Conservation (phyloP, 176 grass and related monocot species). For the Musa beccarii region DNA sequence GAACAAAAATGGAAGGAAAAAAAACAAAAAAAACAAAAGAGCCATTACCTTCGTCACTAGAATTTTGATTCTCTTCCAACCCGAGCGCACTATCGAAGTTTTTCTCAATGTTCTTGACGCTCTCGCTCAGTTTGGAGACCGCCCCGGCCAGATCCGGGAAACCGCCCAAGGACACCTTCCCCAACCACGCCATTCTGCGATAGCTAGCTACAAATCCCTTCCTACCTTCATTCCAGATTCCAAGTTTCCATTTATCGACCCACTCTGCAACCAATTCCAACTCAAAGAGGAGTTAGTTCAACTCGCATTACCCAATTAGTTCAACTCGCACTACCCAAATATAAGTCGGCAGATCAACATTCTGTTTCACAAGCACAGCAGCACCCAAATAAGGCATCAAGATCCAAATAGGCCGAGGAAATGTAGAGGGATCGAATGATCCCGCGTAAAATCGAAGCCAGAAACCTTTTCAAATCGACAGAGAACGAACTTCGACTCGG, state of each 20-base stretch:
- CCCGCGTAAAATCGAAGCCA: too few species aligned
- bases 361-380: too few species aligned
- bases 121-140: constrained; percentile 93
- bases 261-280: not conserved
- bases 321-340: too few species aligned
- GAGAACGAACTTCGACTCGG: too few species aligned
- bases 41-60: constrained; percentile 46
- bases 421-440: too few species aligned
- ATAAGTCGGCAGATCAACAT: too few species aligned
- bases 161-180: constrained; percentile 68
- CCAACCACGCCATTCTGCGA: constrained; percentile 71
- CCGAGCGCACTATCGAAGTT: constrained; percentile 94
- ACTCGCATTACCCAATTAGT: too few species aligned
- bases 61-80: constrained; percentile 73
- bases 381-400: too few species aligned
- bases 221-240: not conserved
- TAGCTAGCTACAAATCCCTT: not conserved
- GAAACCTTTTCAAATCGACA: too few species aligned
- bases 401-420: too few species aligned
- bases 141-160: constrained; percentile 97
- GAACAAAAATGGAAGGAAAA: not conserved
- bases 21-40: not conserved
- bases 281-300: not conserved
- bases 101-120: constrained; percentile 99
- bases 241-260: not conserved